These are phyloP conservation scores for Parachlorella kessleri DNA, from an alignment of 139 green algal genomes.

Conservation along the genomic window DNA sequence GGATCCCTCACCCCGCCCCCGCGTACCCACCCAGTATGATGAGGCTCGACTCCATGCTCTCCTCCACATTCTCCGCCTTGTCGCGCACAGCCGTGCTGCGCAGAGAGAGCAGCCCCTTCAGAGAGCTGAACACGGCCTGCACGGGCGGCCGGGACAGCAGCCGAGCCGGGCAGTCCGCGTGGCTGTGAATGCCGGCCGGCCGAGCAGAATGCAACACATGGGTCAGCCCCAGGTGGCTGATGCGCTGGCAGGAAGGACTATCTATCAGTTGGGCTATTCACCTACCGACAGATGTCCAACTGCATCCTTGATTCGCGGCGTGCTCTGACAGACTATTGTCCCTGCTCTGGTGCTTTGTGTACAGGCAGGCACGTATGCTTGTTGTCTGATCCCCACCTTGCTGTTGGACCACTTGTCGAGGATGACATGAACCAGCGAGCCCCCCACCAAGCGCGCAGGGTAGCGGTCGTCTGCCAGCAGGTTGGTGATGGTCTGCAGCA, in stretches of 20 bases:
- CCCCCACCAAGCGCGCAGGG: slow-evolving; percentile 6
- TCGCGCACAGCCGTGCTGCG: not conserved
- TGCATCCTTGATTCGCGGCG: too few relatives aligned
- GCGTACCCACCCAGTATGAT: slow-evolving; percentile 38
- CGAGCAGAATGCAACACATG: too few relatives aligned
- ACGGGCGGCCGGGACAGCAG: too few relatives aligned
- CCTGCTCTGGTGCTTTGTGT: too few relatives aligned
- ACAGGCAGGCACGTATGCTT: too few relatives aligned
- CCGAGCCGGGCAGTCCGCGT: too few relatives aligned
- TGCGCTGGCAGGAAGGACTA: too few relatives aligned
- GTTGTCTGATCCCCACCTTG: not conserved
- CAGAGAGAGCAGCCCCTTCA: slow-evolving; percentile 23
- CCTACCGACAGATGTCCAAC: too few relatives aligned
- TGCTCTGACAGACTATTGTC: too few relatives aligned
- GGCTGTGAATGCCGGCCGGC: too few relatives aligned
- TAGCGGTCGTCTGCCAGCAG: slow-evolving; percentile 24
- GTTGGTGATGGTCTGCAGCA: not conserved
- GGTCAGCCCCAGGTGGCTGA: too few relatives aligned
- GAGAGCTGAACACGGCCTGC: slow-evolving; percentile 18
- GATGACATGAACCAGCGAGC: slow-evolving; percentile 5
- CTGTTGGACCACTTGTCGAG: not conserved
- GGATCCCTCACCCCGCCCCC: not conserved
- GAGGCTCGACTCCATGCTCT: slow-evolving; percentile 46
- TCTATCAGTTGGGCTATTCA: too few relatives aligned
- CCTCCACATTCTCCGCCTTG: slow-evolving; percentile 13